Conservation (phyloP, 2,329 filamentous ascomycete genomes). For the Colletotrichum sp. region DNA sequence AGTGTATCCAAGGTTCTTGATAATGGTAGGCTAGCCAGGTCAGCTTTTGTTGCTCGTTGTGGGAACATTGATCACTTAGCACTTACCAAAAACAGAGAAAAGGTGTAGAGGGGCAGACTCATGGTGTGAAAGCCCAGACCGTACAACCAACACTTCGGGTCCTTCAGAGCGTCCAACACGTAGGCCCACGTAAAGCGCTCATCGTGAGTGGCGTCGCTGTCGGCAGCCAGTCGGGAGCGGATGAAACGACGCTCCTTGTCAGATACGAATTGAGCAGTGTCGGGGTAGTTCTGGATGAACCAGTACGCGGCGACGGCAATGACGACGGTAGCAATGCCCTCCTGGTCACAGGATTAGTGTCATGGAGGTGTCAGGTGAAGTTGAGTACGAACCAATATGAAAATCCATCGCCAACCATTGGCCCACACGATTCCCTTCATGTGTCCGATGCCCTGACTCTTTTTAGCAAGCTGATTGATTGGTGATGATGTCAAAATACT, state of each 20-base stretch:
- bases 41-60: not conserved
- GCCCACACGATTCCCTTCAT: constrained; percentile 57
- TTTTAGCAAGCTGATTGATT: accelerated
- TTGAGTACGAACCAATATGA: constrained; percentile 52
- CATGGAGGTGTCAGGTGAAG: accelerated
- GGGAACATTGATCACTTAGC: not conserved
- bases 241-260: constrained; percentile 62
- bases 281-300: constrained; percentile 72
- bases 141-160: constrained; percentile 77
- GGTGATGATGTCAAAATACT: constrained; percentile 1
- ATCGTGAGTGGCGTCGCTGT: constrained; percentile 72
- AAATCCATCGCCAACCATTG: constrained; percentile 64
- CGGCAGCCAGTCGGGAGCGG: constrained; percentile 65
- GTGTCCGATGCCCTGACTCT: constrained; percentile 53
- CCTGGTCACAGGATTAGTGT: constrained; percentile 46
- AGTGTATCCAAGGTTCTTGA: constrained; percentile 57
- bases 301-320: constrained; percentile 56
- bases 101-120: constrained; percentile 65
- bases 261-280: constrained; percentile 62
- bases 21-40: constrained; percentile 51
- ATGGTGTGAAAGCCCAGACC: constrained; percentile 75
- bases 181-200: constrained; percentile 74
- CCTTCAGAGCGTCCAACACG: constrained; percentile 66
- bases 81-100: constrained; percentile 58
- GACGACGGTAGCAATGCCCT: constrained; percentile 60